A percentile compares a stretch with the other conserved stretches of the same genome.
phyloP scores from a whole-genome alignment of 169 alveolate genomes.

The Cryptosporidium parvum region DNA sequence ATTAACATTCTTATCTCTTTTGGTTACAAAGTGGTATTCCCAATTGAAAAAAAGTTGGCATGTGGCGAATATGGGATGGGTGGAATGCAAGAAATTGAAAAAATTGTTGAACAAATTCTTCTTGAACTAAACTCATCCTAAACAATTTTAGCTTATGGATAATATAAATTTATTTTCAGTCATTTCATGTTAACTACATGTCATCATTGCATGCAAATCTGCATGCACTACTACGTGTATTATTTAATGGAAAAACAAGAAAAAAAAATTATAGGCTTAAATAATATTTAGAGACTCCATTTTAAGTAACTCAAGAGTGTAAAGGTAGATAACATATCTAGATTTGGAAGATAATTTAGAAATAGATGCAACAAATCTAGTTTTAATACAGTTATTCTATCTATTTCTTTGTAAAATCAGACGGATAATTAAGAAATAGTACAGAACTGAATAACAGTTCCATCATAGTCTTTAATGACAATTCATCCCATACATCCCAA shows the following conservation, averaged over 20 bases:
- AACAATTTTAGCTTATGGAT: neutral
- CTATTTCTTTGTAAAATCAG: neutral
- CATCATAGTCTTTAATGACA: neutral
- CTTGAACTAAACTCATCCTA: neutral
- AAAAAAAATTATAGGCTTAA: neutral
- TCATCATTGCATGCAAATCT: neutral
- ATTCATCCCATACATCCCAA: constrained; percentile 73
- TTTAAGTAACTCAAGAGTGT: neutral
- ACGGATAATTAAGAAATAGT: neutral
- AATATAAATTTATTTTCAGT: too few species aligned
- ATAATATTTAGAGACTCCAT: neutral
- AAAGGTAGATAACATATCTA: neutral
- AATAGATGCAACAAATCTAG: neutral
- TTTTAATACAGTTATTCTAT: neutral
- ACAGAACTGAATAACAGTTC: neutral
- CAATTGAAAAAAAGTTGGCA: constrained; percentile 83
- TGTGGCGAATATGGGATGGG: constrained; percentile 89
- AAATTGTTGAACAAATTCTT: constrained; percentile 32
- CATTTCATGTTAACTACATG: neutral
- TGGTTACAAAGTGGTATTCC: constrained; percentile 81
- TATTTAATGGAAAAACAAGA: too few species aligned
- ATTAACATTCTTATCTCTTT: constrained; percentile 80
- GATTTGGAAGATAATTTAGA: neutral
- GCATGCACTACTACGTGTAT: neutral
- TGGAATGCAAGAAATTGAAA: constrained; percentile 54